These are phyloP conservation scores for Nicotiana benthamiana DNA, from an alignment of 257 asterid species.

Conservation along the genomic window DNA sequence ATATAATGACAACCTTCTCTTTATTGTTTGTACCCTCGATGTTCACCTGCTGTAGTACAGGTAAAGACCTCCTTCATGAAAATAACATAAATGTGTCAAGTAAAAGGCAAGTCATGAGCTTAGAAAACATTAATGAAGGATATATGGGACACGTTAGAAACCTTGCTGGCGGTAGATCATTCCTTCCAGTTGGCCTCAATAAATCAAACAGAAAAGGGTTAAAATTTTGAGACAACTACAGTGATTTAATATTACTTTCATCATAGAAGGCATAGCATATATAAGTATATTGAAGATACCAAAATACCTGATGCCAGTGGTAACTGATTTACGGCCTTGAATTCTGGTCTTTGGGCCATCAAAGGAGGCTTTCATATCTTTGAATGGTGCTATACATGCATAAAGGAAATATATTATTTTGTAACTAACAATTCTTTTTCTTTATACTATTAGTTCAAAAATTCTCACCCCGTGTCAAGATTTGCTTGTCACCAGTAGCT, in stretches of 20 bases:
- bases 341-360: conserved; percentile 30
- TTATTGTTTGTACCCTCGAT: neutral
- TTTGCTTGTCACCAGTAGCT: conserved; percentile 26
- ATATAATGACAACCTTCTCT: conserved; percentile 11
- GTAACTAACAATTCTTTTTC: neutral
- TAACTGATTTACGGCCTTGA: conserved; percentile 33
- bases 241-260: neutral
- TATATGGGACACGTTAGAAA: conserved; percentile 8
- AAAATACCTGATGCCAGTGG: conserved; percentile 39
- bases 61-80: conserved; percentile 8
- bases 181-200: conserved; percentile 43
- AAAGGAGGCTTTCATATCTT: conserved; percentile 29
- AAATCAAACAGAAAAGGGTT: conserved; percentile 15
- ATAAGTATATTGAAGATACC: neutral
- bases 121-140: conserved; percentile 5
- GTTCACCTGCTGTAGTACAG: neutral
- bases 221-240: neutral
- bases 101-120: conserved; percentile 17
- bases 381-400: conserved; percentile 27
- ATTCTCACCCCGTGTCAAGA: conserved; percentile 43
- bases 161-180: conserved; percentile 51
- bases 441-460: neutral
- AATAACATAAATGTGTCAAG: conserved; percentile 18
- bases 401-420: conserved; percentile 1
- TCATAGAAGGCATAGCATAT: neutral